Evolutionary conservation across 768 basidiomycete genomes (phyloP).

Genomic region (Crucibulum laeve): DNA sequence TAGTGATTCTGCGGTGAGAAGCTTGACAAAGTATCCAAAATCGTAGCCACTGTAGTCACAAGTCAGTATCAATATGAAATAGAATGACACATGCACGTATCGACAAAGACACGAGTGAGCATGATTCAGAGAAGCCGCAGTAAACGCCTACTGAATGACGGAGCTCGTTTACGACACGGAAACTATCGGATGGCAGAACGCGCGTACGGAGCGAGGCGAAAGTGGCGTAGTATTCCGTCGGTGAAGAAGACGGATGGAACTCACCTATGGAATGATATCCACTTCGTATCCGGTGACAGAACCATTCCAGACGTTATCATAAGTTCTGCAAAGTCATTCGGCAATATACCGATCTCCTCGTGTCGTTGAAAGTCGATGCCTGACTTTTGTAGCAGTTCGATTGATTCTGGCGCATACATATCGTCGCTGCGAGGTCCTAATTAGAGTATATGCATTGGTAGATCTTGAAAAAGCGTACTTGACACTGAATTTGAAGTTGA

Average conservation of each 20-base stretch:
- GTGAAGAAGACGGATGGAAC: slow-evolving; percentile 21
- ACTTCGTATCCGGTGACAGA: slow-evolving; percentile 80
- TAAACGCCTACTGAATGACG: too few relatives aligned
- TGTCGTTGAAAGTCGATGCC: slow-evolving; percentile 95
- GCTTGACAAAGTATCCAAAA: slow-evolving; percentile 97
- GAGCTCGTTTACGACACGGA: too few relatives aligned
- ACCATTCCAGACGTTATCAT: slow-evolving; percentile 97
- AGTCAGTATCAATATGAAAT: background rate
- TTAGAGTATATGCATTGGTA: background rate
- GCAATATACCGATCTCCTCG: slow-evolving; percentile 86
- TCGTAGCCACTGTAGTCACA: slow-evolving; percentile 81
- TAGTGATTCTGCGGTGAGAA: slow-evolving; percentile 80
- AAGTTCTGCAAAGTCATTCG: slow-evolving; percentile 94
- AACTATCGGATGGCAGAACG: background rate
- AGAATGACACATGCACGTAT: background rate
- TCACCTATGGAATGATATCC: slow-evolving; percentile 98
- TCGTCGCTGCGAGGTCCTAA: slow-evolving; percentile 62
- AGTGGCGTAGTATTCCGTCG: background rate
- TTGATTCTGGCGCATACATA: slow-evolving; percentile 98
- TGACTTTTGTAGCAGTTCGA: slow-evolving; percentile 90
- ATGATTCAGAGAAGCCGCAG: background rate
- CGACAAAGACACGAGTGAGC: background rate
- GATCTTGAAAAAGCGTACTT: slow-evolving; percentile 47
- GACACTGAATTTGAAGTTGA: slow-evolving; percentile 94
- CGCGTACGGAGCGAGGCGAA: background rate